Percentiles rank a stretch among this genome's conserved stretches.
Conservation (phyloP, 768 basidiomycete genomes). For the Guyanaporus albipodus region DNA sequence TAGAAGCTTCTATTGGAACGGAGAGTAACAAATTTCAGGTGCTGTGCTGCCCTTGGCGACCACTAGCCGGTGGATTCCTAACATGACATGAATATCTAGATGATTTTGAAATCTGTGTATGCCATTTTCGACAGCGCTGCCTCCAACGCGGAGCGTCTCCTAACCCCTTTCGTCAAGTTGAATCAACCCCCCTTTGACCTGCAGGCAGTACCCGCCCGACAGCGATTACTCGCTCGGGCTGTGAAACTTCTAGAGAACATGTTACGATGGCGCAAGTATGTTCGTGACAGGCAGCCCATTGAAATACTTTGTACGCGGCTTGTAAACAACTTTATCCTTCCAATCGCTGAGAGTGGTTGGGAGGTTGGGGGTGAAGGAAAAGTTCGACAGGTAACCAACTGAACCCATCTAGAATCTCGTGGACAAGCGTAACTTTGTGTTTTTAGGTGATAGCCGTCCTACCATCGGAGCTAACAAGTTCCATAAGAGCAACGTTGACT, state of each 20-base stretch:
- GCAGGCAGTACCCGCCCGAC: slow-evolving; percentile 64
- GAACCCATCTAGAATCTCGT: background rate
- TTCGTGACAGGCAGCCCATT: slow-evolving; percentile 56
- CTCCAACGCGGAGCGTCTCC: slow-evolving; percentile 43
- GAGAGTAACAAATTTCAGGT: slow-evolving; percentile 66
- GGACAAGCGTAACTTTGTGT: slow-evolving; percentile 4
- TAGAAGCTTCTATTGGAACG: slow-evolving; percentile 68
- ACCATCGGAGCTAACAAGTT: slow-evolving; percentile 26
- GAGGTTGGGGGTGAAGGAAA: slow-evolving; percentile 78
- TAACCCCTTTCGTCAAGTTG: slow-evolving; percentile 47
- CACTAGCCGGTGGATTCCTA: slow-evolving; percentile 3
- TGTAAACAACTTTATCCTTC: slow-evolving; percentile 56
- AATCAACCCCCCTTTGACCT: slow-evolving; percentile 63
- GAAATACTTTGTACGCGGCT: slow-evolving; percentile 52
- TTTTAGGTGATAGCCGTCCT: slow-evolving; percentile 22
- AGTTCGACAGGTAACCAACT: slow-evolving; percentile 49
- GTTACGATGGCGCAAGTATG: slow-evolving; percentile 71
- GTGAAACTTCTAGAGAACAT: slow-evolving; percentile 74
- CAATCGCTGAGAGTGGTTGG: slow-evolving; percentile 75
- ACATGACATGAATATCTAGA: slow-evolving; percentile 34
- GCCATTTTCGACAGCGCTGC: slow-evolving; percentile 53
- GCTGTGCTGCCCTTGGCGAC: slow-evolving; percentile 1
- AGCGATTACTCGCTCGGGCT: slow-evolving; percentile 61
- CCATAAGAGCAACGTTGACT: slow-evolving; percentile 13
- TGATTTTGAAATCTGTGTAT: slow-evolving; percentile 52